Conservation (phyloP, 805 yeast species). For the Suhomyces prunicola region DNA sequence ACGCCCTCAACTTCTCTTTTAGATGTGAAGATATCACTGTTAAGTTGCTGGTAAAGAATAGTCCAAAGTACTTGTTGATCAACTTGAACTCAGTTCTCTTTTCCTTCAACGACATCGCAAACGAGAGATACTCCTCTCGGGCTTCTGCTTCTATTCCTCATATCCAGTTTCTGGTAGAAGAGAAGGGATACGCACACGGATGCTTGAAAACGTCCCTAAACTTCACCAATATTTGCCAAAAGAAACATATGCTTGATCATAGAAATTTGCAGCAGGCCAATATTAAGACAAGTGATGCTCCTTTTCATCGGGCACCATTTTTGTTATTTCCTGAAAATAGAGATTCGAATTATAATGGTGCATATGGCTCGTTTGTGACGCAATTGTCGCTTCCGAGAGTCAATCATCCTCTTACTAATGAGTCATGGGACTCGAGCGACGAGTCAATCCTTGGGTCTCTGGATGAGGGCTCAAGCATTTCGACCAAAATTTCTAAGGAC, state of each 20-base stretch:
- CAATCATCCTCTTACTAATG: conserved; percentile 51
- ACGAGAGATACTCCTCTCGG: conserved; percentile 57
- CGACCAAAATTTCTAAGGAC: neutral
- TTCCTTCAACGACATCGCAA: conserved; percentile 67
- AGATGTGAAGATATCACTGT: conserved; percentile 47
- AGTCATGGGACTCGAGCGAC: neutral
- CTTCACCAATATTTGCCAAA: conserved; percentile 58
- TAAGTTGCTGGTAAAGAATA: conserved; percentile 33
- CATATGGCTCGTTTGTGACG: conserved; percentile 53
- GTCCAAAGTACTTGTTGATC: conserved; percentile 11
- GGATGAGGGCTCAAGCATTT: neutral
- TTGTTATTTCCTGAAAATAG: conserved; percentile 53
- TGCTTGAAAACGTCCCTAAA: conserved; percentile 56
- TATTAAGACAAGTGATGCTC: conserved; percentile 69
- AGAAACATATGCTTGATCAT: conserved; percentile 44
- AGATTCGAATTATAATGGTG: conserved; percentile 44
- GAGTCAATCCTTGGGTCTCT: neutral
- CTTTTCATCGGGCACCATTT: conserved; percentile 78
- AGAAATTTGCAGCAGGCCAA: conserved; percentile 60
- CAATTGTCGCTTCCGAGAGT: conserved; percentile 63
- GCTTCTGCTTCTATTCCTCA: conserved; percentile 49
- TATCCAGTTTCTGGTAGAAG: conserved; percentile 19
- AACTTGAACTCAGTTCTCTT: conserved; percentile 29
- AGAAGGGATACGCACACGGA: conserved; percentile 24
- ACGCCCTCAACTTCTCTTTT: conserved; percentile 65